Evolutionary conservation across 2,329 filamentous ascomycete genomes (phyloP).

Genomic region (Pestalotiopsis sp.): DNA sequence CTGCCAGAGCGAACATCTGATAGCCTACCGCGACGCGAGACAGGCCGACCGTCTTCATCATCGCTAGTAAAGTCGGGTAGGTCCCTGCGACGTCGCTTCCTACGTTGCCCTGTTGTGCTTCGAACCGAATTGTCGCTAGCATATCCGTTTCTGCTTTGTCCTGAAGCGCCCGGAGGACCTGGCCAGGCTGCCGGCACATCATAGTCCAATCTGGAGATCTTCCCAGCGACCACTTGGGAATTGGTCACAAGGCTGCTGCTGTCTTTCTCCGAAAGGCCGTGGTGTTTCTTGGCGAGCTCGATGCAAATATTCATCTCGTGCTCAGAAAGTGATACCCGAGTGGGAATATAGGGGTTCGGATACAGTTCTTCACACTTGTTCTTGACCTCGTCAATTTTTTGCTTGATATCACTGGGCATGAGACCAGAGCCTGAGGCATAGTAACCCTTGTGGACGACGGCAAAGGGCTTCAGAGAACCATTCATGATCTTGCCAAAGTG

Average conservation of each 20-base stretch:
- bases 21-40: neutral
- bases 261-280: neutral
- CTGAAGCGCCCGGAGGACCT: neutral
- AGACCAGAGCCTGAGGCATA: neutral
- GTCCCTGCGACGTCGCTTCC: neutral
- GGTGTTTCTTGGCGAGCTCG: neutral
- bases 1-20: neutral
- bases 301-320: neutral
- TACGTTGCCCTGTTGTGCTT: neutral
- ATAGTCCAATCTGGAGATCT: neutral
- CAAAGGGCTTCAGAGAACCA: conserved; percentile 7
- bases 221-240: no score
- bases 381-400: conserved; percentile 11
- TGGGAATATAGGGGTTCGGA: conserved; percentile 15
- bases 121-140: neutral
- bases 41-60: neutral
- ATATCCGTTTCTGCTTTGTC: neutral
- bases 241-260: neutral
- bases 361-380: conserved; percentile 15
- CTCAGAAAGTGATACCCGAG: conserved; percentile 1
- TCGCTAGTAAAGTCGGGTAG: neutral
- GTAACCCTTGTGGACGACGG: conserved; percentile 5
- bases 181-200: neutral
- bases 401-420: neutral
- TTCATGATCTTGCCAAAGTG: conserved; percentile 4